phyloP scores from a whole-genome alignment of 495 filamentous ascomycete genomes.

The Annulohypoxylon nitens region DNA sequence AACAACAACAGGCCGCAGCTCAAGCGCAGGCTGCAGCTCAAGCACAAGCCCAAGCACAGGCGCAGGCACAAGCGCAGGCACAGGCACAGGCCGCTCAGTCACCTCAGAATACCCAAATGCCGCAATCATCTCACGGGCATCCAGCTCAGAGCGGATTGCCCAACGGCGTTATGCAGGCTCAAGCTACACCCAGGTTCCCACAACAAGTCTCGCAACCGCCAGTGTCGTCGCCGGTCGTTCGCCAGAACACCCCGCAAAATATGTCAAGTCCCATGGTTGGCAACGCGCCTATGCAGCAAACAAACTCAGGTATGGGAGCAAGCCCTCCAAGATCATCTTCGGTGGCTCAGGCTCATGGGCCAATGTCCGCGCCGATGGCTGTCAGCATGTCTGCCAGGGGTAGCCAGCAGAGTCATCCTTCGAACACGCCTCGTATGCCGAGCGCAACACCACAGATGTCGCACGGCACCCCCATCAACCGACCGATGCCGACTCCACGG shows the following conservation, averaged over 20 bases:
- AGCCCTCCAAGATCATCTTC: conserved; percentile 84
- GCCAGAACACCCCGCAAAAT: conserved; percentile 82
- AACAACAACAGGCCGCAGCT: conserved; percentile 42
- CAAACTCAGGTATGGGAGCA: conserved; percentile 82
- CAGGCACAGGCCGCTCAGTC: conserved; percentile 59
- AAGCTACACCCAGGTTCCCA: conserved; percentile 68
- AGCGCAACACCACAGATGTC: conserved; percentile 83
- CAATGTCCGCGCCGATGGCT: conserved; percentile 71
- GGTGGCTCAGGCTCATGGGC: conserved; percentile 77
- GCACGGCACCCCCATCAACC: conserved; percentile 77
- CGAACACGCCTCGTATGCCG: conserved; percentile 84
- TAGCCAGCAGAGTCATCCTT: conserved; percentile 82
- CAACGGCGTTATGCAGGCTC: conserved; percentile 61
- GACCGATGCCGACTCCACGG: conserved; percentile 75
- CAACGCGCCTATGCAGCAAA: conserved; percentile 81
- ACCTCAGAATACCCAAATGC: conserved; percentile 44
- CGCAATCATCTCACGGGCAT: conserved; percentile 56
- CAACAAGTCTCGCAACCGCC: conserved; percentile 75
- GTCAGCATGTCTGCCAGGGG: conserved; percentile 80
- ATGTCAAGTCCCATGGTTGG: conserved; percentile 81
- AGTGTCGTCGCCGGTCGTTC: conserved; percentile 81
- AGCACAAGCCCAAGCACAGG: conserved; percentile 67
- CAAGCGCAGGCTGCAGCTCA: conserved; percentile 43
- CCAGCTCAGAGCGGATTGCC: conserved; percentile 60
- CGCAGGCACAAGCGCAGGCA: conserved; percentile 56